Evolutionary conservation across 129 eudicot genomes (phyloP), one percentile per base, ranked within the genome.

Genomic region (carrot (Daucus carota)): DNA sequence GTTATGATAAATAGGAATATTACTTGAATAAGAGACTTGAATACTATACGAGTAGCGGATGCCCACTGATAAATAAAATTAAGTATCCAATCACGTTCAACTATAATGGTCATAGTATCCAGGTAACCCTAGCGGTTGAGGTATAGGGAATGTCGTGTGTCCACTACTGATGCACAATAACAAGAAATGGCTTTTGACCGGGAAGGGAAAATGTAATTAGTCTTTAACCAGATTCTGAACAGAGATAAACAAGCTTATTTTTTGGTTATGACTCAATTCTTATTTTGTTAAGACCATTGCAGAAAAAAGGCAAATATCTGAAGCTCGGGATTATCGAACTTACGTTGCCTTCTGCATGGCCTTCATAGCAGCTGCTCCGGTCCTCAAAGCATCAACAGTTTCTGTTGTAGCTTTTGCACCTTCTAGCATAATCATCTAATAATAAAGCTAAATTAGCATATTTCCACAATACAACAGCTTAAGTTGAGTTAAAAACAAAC

Each of bases 361-460:
- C 72, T 82, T 82, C 85, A 82, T 82, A 34, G 85, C 81, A 71
- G 81, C 73, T 62, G 85, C 85, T 72, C 85, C 85, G 28, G 82
- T 77, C 54, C 85, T 77, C 62, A 82, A 82, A 44, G 85, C 85
- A 73, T 73, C 78, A 29, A 82, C 81, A 14, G 85, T 77, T 47
- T 77, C 82, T 50, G 81, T 82, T 62, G 85, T 82, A 44, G 85
- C 82, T 82, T 82, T 77, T 65, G 85, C 85, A 48, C 81, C 81
- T 65, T 82, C 85, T 44, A 82, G 79, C 85, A 82, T 77, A 8
- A 82, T 82, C 81, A 82, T 82, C 85, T 82, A 29, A 24, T 36
- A 72, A 8, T 8, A 60, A 75, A 52, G 26, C 12, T 44, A 38
- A 8, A 44, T 63, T 36, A 43, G 29, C 2, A 31, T 18, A 52